Base-by-base conservation (phyloP, 2,329 filamentous ascomycete species). In the Apiospora pterosperma region DNA sequence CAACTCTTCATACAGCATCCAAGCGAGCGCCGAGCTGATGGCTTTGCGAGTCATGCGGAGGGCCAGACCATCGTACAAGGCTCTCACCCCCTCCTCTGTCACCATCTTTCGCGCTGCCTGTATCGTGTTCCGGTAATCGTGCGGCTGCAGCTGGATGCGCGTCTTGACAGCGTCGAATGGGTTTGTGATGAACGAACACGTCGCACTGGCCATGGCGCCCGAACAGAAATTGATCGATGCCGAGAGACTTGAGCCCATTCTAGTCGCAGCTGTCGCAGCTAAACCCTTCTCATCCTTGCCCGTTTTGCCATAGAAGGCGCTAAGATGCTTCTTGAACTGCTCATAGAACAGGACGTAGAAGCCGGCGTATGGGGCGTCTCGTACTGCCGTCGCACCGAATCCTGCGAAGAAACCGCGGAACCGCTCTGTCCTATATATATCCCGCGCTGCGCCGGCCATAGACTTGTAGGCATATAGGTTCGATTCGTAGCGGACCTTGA, bases 111-210 rank as follows among this genome's bases (percentile, higher is more conserved):
- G 85, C 44, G 85, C 88, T 0, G 94, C 93, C 67, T 91, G 88
- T 69, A 92, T 77, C 85, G 95, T 92, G 73, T 98, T 97, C 38
- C 85, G 84, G 74, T 98, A 99, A 64, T 87, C 85, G 7, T 82
- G 83, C 4, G 96, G 96, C 81, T 96, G 92, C 38, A 99, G 83
- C 79, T 99, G 96, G 70, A 99, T 88, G 61, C 96, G 84, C 25
- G 96, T 99, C 81, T 99, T 99, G 77, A 98, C 89, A 0, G 93
- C 93, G 78, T 99, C 96, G 73, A 98, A 98, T 0, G 96, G 96
- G 76, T 99, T 99, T 10, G 96, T 97, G 41, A 98, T 84, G 4
- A 90, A 90, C 0, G 94, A 97, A 63, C 93, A 96, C 36, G 92
- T 80, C 1, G 90, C 90, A 0, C 93, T 95, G 4, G 95, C 93